A percentile compares a stretch with the other conserved stretches of the same genome.
These are phyloP conservation scores for Dendrothele bispora DNA, from an alignment of 768 basidiomycete species.

Conservation along the genomic window DNA sequence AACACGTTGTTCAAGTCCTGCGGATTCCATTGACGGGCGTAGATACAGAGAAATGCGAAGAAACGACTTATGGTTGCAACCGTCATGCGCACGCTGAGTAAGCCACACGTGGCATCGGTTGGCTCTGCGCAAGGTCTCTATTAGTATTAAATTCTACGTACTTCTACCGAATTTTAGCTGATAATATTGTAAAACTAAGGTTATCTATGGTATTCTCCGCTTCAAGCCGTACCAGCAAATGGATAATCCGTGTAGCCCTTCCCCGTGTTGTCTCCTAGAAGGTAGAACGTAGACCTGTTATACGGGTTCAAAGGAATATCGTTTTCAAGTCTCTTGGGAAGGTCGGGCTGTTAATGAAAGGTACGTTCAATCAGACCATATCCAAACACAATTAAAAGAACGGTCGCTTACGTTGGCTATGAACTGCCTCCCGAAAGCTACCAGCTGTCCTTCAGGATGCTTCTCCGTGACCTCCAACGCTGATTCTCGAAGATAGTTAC, in stretches of 20 bases:
- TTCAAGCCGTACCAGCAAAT: too few species aligned
- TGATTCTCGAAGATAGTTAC: slow-evolving; percentile 25
- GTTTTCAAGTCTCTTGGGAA: slow-evolving; percentile 24
- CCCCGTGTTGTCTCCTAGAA: slow-evolving; percentile 12
- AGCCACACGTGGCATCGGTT: too few species aligned
- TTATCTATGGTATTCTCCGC: too few species aligned
- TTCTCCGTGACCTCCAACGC: slow-evolving; percentile 27
- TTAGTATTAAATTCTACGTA: too few species aligned
- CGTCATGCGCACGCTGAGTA: too few species aligned
- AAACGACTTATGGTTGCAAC: too few species aligned
- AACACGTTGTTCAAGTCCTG: too few species aligned
- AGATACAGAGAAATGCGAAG: too few species aligned
- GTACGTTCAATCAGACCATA: neutral
- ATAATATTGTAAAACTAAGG: too few species aligned
- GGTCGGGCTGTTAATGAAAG: slow-evolving; percentile 26
- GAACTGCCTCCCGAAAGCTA: slow-evolving; percentile 11
- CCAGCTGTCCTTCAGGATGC: slow-evolving; percentile 12
- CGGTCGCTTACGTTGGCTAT: slow-evolving; percentile 10
- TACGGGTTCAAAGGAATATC: slow-evolving; percentile 26
- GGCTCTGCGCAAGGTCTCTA: too few species aligned
- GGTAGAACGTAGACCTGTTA: slow-evolving; percentile 28
- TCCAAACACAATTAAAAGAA: neutral
- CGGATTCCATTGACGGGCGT: too few species aligned
- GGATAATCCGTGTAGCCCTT: slow-evolving; percentile 33
- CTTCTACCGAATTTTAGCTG: too few species aligned